Evolutionary conservation across 768 basidiomycete genomes (phyloP).

Genomic region (Rhizopogon sp.): DNA sequence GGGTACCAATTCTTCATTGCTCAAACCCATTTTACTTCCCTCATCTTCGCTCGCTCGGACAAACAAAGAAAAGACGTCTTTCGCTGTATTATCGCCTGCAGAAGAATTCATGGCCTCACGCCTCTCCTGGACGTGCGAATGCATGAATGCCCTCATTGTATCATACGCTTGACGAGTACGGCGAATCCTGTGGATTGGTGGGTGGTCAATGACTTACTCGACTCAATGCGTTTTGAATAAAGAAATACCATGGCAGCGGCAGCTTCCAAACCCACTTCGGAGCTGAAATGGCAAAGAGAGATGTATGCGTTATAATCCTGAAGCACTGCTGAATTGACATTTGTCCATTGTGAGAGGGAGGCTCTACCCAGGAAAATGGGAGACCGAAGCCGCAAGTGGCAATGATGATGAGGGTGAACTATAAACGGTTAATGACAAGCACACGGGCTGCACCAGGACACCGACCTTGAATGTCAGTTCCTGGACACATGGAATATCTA

Average conservation of each 20-base stretch:
- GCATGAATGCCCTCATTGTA: slow-evolving; percentile 17
- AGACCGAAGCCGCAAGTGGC: slow-evolving; percentile 20
- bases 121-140: slow-evolving; percentile 5
- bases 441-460: background rate
- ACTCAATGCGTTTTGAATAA: background rate
- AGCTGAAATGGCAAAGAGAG: slow-evolving; percentile 12
- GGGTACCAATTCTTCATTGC: slow-evolving; percentile 15
- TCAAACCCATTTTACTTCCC: slow-evolving; percentile 11
- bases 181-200: slow-evolving; percentile 10
- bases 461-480: slow-evolving; percentile 16
- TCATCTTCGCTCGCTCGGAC: slow-evolving; percentile 15
- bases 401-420: slow-evolving; percentile 19
- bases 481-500: slow-evolving; percentile 12
- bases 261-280: slow-evolving; percentile 19
- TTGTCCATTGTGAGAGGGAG: slow-evolving; percentile 11
- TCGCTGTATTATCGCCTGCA: slow-evolving; percentile 2
- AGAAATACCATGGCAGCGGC: slow-evolving; percentile 13
- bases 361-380: slow-evolving; percentile 15
- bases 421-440: background rate
- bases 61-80: slow-evolving; percentile 17
- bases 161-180: slow-evolving; percentile 17
- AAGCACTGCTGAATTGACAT: slow-evolving; percentile 18
- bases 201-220: background rate
- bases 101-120: slow-evolving; percentile 9
- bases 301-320: slow-evolving; percentile 8